Base-by-base conservation (phyloP, 371 early-diverging fungal species). In the Actinomortierella ambigua region DNA sequence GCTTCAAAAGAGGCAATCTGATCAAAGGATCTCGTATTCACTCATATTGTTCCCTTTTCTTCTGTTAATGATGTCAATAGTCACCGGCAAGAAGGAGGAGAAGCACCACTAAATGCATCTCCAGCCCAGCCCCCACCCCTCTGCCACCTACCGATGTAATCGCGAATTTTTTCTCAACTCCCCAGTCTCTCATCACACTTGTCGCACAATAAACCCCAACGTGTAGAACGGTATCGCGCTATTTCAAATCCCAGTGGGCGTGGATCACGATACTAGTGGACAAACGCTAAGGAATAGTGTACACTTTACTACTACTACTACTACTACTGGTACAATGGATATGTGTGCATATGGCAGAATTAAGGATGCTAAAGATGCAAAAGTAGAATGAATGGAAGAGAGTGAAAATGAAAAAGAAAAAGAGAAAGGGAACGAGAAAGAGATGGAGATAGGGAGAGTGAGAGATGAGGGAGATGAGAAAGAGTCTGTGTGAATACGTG, bases 51-150 rank as follows among this genome's bases (percentile, higher is more conserved):
- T 14, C 46, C n/a, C 44, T 24, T 13, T 18, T 4, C 2, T 20
- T 3, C 3, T 44, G 9, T 18, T 34, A 40, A 29, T 20, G 14
- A 22, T 26, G 23, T 41, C 1, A 24, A 53, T 52, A 63, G 73
- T 73, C 63, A 56, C 67, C 18, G 67, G 73, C 62, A 66, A 66
- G 66, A 73, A 73, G 67, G 66, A 65, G 59, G 71, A 73, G 67
- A 66, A 59, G 59, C 73, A 66, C 67, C 66, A 73, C 34, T 34
- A 34, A 34, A 34, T 34, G 34, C 34, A 11, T 6, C 34, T 34
- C 34, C 11, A n/a, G n/a, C n/a, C n/a, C n/a, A n/a, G n/a, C n/a
- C n/a, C n/a, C n/a, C n/a, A n/a, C n/a, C n/a, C n/a, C n/a, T n/a
- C n/a, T n/a, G n/a, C n/a, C 34, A 4, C 11, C 11, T 6, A 34